Evolutionary conservation across 352 stramenopile species (phyloP).

Genomic region (Phytophthora syringae): DNA sequence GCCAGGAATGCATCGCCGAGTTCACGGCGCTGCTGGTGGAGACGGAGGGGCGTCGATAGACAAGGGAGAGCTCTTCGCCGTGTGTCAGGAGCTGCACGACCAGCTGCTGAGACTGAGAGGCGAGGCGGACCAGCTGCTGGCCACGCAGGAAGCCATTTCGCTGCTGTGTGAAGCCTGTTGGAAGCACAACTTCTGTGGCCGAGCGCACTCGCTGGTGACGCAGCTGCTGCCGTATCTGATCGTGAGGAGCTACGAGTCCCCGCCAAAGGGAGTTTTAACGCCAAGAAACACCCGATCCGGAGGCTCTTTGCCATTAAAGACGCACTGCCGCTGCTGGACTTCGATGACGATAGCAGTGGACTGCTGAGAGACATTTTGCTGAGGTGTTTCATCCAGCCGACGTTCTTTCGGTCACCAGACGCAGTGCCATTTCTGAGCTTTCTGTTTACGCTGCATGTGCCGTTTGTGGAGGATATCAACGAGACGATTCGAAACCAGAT

Average conservation of each 20-base stretch:
- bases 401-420: constrained; percentile 85
- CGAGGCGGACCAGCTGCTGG: constrained; percentile 42
- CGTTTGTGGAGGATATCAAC: constrained; percentile 88
- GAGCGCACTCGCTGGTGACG: constrained; percentile 76
- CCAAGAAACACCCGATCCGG: constrained; percentile 76
- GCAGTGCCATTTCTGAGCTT: constrained; percentile 86
- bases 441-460: constrained; percentile 86
- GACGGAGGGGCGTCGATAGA: constrained; percentile 58
- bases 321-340: constrained; percentile 78
- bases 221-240: constrained; percentile 87
- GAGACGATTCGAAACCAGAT: constrained; percentile 90
- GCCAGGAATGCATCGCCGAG: constrained; percentile 53
- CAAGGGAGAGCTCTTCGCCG: constrained; percentile 59
- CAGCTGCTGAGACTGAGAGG: constrained; percentile 63
- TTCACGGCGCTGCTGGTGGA: constrained; percentile 71
- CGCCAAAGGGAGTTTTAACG: constrained; percentile 57
- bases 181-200: constrained; percentile 65
- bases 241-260: constrained; percentile 77
- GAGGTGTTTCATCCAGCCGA: constrained; percentile 87
- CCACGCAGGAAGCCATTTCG: constrained; percentile 74
- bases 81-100: constrained; percentile 73
- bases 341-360: constrained; percentile 82
- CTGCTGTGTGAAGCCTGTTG: constrained; percentile 79
- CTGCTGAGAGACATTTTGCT: constrained; percentile 85
- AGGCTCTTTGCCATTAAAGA: constrained; percentile 82